A percentile compares a stretch with the other conserved stretches of the same genome.
Evolutionary conservation across 306 rosid genomes (phyloP).

Genomic region (Prunus salicina): DNA sequence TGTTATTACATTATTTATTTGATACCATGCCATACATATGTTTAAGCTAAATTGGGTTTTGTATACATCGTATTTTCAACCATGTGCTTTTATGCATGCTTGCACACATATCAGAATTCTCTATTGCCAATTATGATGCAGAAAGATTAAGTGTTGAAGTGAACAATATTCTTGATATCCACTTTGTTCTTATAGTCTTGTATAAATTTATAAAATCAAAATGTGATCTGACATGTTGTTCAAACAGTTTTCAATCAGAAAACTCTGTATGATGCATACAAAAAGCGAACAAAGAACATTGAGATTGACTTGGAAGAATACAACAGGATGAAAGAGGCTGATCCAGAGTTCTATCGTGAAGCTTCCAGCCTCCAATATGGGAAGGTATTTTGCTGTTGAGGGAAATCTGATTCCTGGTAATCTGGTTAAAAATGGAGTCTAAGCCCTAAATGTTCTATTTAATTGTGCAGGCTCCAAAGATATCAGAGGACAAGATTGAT

Average conservation of each 20-base stretch:
- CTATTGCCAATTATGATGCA: not conserved
- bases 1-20: too few species aligned
- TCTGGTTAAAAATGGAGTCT: slow-evolving; percentile 6
- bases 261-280: slow-evolving; percentile 74
- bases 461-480: slow-evolving; percentile 62
- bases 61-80: too few species aligned
- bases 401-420: not conserved
- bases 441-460: slow-evolving; percentile 15
- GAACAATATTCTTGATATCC: not conserved
- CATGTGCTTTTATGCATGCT: too few species aligned
- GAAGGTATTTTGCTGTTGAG: slow-evolving; percentile 51
- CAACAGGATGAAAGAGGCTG: slow-evolving; percentile 91
- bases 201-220: not conserved
- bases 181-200: not conserved
- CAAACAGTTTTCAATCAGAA: slow-evolving; percentile 88
- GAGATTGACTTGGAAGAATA: slow-evolving; percentile 75
- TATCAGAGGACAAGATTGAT: slow-evolving; percentile 80
- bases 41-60: too few species aligned
- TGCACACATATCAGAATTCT: not conserved
- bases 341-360: slow-evolving; percentile 98
- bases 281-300: slow-evolving; percentile 77
- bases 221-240: slow-evolving; percentile 18
- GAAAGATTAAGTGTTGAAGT: not conserved
- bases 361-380: slow-evolving; percentile 97
- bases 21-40: too few species aligned